Evolutionary conservation across 208 protist species (phyloP).

Genomic region (Trypanosoma lewisi): DNA sequence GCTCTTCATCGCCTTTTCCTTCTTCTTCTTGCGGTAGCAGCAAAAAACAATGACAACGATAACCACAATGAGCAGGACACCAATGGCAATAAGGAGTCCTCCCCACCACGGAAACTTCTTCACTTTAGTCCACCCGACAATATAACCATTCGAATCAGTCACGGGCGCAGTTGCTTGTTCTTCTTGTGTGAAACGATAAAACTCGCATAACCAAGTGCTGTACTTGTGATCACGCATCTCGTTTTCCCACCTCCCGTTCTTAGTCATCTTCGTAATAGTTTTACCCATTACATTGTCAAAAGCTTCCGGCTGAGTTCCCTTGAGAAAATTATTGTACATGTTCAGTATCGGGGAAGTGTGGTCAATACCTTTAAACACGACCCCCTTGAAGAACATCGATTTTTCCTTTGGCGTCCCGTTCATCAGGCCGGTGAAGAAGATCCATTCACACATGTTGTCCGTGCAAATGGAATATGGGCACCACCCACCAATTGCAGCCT

Average conservation of each 20-base stretch:
- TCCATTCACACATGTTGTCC: constrained; percentile 38
- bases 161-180: constrained; percentile 27
- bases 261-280: constrained; percentile 27
- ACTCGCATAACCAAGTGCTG: constrained; percentile 58
- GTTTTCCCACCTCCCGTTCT: constrained; percentile 44
- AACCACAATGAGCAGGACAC: constrained; percentile 30
- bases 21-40: constrained; percentile 34
- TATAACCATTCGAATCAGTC: constrained; percentile 12
- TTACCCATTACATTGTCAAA: not conserved
- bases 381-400: constrained; percentile 51
- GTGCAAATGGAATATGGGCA: constrained; percentile 43
- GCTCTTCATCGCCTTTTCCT: constrained; percentile 27
- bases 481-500: constrained; percentile 47
- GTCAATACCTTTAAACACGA: constrained; percentile 29
- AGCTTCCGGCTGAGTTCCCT: not conserved
- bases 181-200: constrained; percentile 48
- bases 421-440: constrained; percentile 56
- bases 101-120: constrained; percentile 52
- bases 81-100: constrained; percentile 26
- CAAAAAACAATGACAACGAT: constrained; percentile 40
- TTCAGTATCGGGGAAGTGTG: constrained; percentile 16
- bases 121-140: not conserved
- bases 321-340: constrained; percentile 17
- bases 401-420: constrained; percentile 29
- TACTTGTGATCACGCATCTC: constrained; percentile 36